phyloP scores from a whole-genome alignment of 306 rosid species.

The Oemleria cerasiformis region DNA sequence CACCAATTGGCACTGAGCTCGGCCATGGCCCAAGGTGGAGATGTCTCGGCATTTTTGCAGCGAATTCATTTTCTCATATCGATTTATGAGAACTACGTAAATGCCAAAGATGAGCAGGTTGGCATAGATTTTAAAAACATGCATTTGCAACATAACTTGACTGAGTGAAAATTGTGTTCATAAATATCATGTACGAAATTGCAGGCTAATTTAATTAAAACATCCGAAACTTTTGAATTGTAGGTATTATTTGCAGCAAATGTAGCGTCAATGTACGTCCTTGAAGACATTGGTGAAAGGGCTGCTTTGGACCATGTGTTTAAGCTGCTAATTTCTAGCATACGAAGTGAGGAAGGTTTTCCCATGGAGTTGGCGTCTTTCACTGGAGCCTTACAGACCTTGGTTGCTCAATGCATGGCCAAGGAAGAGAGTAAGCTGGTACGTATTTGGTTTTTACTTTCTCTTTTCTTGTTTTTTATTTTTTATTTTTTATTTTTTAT shows the following conservation, averaged over 20 bases:
- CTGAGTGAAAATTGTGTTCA: not conserved
- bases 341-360: constrained; percentile 50
- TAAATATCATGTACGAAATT: no score
- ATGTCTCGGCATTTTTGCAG: not conserved
- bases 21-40: not conserved
- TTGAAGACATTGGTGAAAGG: constrained; percentile 72
- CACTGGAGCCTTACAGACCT: constrained; percentile 59
- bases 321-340: constrained; percentile 50
- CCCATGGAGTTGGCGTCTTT: constrained; percentile 66
- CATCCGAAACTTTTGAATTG: constrained; percentile 20
- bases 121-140: not conserved
- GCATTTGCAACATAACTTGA: not conserved
- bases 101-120: constrained; percentile 20
- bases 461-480: constrained; percentile 9
- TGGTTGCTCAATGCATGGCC: constrained; percentile 77
- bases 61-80: constrained; percentile 1
- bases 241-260: constrained; percentile 90
- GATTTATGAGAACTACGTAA: constrained; percentile 11
- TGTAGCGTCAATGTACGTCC: constrained; percentile 60
- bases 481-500: not conserved
- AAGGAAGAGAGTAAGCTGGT: constrained; percentile 98
- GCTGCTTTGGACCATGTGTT: constrained; percentile 58
- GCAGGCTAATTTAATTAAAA: no score
- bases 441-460: not conserved
- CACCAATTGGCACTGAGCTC: constrained; percentile 6